Conservation (phyloP, 2,329 filamentous ascomycete species). For the Verruconis gallopava region DNA sequence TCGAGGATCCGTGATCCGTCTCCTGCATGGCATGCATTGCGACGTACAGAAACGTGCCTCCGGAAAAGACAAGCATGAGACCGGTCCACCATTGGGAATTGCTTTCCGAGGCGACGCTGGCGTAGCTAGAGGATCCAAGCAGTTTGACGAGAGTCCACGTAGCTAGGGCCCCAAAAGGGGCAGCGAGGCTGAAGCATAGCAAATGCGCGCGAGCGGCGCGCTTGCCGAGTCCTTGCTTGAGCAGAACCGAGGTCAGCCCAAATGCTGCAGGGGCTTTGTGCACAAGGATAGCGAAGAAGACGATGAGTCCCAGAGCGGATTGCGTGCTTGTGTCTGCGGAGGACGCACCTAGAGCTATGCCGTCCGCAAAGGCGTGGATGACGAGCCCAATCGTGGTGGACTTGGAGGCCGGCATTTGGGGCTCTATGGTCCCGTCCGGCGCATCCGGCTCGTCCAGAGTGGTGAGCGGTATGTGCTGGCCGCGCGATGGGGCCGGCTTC, state of each 20-base stretch:
- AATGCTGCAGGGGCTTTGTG: constrained; percentile 96
- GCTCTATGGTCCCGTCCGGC: constrained; percentile 19
- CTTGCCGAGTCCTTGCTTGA: constrained; percentile 86
- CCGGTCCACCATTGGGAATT: constrained; percentile 47
- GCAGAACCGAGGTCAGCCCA: constrained; percentile 75
- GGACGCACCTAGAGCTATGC: constrained; percentile 89
- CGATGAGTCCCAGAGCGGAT: constrained; percentile 60
- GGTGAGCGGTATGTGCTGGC: constrained; percentile 57
- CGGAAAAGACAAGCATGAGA: constrained; percentile 86
- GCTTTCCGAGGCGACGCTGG: constrained; percentile 49
- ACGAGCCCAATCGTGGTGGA: constrained; percentile 75
- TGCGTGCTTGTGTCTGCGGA: constrained; percentile 53
- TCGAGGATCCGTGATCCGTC: constrained; percentile 22
- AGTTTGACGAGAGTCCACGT: constrained; percentile 73
- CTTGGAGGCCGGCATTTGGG: constrained; percentile 19
- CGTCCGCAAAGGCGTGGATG: constrained; percentile 89
- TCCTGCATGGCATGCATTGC: constrained; percentile 99
- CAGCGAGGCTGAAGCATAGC: constrained; percentile 81
- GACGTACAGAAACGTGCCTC: constrained; percentile 89
- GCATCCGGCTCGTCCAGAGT: constrained; percentile 50
- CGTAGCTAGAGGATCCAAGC: constrained; percentile 43
- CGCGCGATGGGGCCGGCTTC: constrained; percentile 14
- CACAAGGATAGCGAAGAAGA: constrained; percentile 93
- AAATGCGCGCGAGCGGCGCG: constrained; percentile 73
- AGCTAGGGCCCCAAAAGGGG: constrained; percentile 68